A percentile compares a stretch with the other conserved stretches of the same genome.
Evolutionary conservation across 768 basidiomycete genomes (phyloP).

Genomic region (Coprinopsis sp.): DNA sequence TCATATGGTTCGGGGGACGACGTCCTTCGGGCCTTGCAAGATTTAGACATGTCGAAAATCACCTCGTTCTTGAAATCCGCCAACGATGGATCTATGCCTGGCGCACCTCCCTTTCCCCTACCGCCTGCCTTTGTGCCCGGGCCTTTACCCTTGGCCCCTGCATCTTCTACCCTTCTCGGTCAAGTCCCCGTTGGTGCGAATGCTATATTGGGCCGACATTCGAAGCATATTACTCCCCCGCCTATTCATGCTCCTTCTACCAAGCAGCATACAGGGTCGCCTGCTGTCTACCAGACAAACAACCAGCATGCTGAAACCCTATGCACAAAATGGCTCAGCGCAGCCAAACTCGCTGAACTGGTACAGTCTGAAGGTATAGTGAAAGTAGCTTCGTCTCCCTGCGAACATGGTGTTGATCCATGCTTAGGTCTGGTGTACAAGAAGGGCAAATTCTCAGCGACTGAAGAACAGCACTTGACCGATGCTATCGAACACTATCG

Average conservation of each 20-base stretch:
- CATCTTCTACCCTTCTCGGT: conserved; percentile 24
- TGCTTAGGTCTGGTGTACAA: conserved; percentile 73
- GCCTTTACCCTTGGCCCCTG: conserved; percentile 22
- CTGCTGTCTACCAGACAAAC: conserved; percentile 39
- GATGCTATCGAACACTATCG: conserved; percentile 62
- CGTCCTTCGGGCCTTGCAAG: conserved; percentile 67
- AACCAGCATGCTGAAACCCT: conserved; percentile 63
- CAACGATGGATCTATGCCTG: conserved; percentile 32
- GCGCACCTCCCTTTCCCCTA: conserved; percentile 19
- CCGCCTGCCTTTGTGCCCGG: conserved; percentile 18
- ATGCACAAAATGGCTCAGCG: conserved; percentile 75
- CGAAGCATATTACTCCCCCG: conserved; percentile 19
- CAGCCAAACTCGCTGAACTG: conserved; percentile 62
- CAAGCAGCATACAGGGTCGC: conserved; percentile 32
- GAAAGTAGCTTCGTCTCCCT: not conserved
- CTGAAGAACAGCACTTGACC: conserved; percentile 64
- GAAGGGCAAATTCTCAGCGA: conserved; percentile 82
- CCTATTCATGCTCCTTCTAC: conserved; percentile 12
- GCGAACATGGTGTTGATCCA: conserved; percentile 2
- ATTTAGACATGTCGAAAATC: conserved; percentile 68
- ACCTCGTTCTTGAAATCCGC: conserved; percentile 56
- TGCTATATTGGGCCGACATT: conserved; percentile 36
- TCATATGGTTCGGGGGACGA: conserved; percentile 62
- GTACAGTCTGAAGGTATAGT: conserved; percentile 60
- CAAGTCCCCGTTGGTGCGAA: conserved; percentile 41